Conservation (phyloP, 176 grass and related monocot genomes). For the Neostapfia colusana region DNA sequence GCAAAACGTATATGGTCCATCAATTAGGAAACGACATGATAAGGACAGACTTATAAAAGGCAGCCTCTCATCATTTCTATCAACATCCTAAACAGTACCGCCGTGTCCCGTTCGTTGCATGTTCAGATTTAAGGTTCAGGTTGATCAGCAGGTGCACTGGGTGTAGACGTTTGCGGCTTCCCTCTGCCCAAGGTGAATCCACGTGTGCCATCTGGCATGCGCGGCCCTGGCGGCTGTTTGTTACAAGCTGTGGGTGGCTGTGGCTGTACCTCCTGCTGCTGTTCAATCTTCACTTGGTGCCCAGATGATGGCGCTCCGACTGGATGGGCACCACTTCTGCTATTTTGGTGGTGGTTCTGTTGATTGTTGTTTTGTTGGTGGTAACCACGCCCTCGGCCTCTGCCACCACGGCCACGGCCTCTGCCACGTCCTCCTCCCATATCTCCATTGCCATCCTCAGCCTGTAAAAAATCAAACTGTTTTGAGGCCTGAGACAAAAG, state of each 20-base stretch:
- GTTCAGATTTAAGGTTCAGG: conserved; percentile 30
- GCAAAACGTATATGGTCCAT: conserved; percentile 23
- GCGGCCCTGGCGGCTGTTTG: conserved; percentile 75
- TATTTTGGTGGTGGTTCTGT: conserved; percentile 53
- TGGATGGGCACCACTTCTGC: conserved; percentile 34
- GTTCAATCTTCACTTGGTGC: conserved; percentile 40
- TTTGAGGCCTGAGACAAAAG: conserved; percentile 17
- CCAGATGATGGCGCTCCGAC: conserved; percentile 55
- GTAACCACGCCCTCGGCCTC: conserved; percentile 59
- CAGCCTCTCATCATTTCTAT: conserved; percentile 51
- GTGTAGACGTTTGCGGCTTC: conserved; percentile 39
- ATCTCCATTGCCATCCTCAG: conserved; percentile 59
- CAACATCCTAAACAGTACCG: conserved; percentile 33
- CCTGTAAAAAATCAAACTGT: conserved; percentile 45
- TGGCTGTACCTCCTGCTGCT: conserved; percentile 22
- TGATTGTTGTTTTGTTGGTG: conserved; percentile 59
- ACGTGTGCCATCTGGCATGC: conserved; percentile 81
- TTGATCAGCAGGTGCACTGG: conserved; percentile 18
- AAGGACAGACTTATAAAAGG: conserved; percentile 51
- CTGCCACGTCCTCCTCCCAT: conserved; percentile 44
- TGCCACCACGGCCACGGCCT: conserved; percentile 54
- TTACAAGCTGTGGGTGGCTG: conserved; percentile 41
- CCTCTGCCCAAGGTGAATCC: conserved; percentile 86
- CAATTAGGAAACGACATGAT: conserved; percentile 42
- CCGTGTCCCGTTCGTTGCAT: not conserved